Conservation (phyloP, 768 basidiomycete genomes). For the Tephrocybe sp. region DNA sequence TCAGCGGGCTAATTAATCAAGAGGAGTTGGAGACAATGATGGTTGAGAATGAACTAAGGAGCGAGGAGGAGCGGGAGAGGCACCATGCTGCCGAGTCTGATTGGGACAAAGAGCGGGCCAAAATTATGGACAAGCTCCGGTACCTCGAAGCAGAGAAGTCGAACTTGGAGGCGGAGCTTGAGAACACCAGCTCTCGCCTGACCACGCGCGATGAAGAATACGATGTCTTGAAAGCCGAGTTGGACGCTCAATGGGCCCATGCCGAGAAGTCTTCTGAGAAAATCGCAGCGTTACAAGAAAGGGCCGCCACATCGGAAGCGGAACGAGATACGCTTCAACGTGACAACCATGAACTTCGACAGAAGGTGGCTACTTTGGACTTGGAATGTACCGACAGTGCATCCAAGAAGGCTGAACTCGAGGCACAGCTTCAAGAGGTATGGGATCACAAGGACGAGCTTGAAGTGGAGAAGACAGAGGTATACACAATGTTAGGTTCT, state of each 20-base stretch:
- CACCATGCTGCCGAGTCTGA: conserved; percentile 38
- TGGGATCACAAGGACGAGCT: conserved; percentile 49
- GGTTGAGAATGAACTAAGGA: conserved; percentile 38
- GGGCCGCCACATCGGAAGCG: conserved; percentile 30
- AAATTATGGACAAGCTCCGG: conserved; percentile 39
- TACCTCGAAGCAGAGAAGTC: conserved; percentile 42
- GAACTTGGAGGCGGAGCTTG: conserved; percentile 40
- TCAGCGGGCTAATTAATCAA: conserved; percentile 40
- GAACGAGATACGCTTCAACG: conserved; percentile 38
- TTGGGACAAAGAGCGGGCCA: conserved; percentile 53
- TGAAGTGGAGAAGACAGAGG: conserved; percentile 56
- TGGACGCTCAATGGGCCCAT: conserved; percentile 70
- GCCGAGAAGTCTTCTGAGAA: conserved; percentile 56
- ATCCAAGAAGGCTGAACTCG: conserved; percentile 52
- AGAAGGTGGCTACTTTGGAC: conserved; percentile 45
- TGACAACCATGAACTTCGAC: conserved; percentile 40
- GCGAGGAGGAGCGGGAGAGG: conserved; percentile 37
- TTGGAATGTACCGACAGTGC: conserved; percentile 55
- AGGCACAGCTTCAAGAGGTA: conserved; percentile 51
- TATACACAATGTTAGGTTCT: conserved; percentile 23
- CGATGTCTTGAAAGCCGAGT: conserved; percentile 51
- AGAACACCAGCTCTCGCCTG: conserved; percentile 36
- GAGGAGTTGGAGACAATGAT: conserved; percentile 38
- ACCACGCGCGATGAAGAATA: conserved; percentile 43
- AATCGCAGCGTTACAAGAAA: conserved; percentile 36